Percentiles rank a stretch among this genome's conserved stretches.
phyloP scores from a whole-genome alignment of 106 monocot species.

The Posidonia australis region DNA sequence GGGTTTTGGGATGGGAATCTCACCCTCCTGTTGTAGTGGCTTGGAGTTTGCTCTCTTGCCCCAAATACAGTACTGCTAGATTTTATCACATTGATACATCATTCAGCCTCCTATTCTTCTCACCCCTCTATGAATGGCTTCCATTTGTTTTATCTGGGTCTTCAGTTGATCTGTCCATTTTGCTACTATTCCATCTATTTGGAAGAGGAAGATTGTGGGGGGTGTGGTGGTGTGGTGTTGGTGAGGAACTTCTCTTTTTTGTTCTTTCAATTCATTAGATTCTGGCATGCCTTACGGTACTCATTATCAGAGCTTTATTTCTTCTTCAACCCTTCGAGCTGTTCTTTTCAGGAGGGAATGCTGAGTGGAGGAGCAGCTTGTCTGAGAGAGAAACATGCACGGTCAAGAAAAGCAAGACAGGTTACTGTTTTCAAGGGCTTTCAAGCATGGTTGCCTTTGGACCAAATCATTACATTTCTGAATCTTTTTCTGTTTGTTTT shows the following conservation, averaged over 20 bases:
- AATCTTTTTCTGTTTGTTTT: slow-evolving; percentile 12
- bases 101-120: not conserved
- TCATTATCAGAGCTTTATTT: no score
- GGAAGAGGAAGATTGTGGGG: not conserved
- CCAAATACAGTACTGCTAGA: not conserved
- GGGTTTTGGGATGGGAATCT: slow-evolving; percentile 5
- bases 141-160: not conserved
- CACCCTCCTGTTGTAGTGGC: not conserved
- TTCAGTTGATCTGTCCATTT: not conserved
- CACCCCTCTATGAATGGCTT: not conserved
- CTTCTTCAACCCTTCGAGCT: not conserved
- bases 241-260: no score
- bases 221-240: no score
- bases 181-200: not conserved
- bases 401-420: slow-evolving; percentile 83
- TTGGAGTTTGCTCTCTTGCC: not conserved
- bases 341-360: slow-evolving; percentile 34
- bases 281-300: no score
- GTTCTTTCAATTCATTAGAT: no score
- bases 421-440: slow-evolving; percentile 8
- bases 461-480: slow-evolving; percentile 7
- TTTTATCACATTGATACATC: not conserved
- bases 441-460: slow-evolving; percentile 13
- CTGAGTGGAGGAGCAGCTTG: slow-evolving; percentile 55
- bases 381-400: slow-evolving; percentile 59